Conservation (phyloP, 495 filamentous ascomycete genomes). For the Talaromyces ruber region DNA sequence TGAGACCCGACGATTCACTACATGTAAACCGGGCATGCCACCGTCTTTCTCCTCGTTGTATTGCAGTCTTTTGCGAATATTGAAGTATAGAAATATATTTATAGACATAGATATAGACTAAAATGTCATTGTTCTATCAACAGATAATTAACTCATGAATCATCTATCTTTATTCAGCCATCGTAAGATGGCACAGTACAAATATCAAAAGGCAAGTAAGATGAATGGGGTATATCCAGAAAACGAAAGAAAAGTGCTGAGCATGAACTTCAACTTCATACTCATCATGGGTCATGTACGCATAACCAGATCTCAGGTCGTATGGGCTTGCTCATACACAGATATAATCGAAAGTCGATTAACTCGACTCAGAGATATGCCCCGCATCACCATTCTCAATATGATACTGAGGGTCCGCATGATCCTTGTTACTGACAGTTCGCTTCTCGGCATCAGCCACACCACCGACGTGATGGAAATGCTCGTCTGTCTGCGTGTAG, state of each 20-base stretch:
- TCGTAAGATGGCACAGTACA: not conserved
- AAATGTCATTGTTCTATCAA: not conserved
- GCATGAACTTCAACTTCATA: not conserved
- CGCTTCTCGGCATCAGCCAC: constrained; percentile 21
- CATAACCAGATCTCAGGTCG: not conserved
- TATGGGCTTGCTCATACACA: not conserved
- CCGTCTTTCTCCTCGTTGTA: too few relatives aligned
- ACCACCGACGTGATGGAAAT: constrained; percentile 21
- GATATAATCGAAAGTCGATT: not conserved
- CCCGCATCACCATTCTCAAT: constrained; percentile 19
- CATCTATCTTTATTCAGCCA: not conserved
- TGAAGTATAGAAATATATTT: not conserved
- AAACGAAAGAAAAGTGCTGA: not conserved
- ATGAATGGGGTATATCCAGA: not conserved
- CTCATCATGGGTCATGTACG: not conserved
- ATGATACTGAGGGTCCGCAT: constrained; percentile 9
- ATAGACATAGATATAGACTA: not conserved
- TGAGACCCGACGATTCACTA: too few relatives aligned
- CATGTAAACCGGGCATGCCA: too few relatives aligned
- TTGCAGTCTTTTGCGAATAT: not conserved
- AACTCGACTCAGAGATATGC: constrained; percentile 1
- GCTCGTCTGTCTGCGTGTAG: constrained; percentile 46
- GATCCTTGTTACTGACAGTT: constrained; percentile 1
- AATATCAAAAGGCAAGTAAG: not conserved
- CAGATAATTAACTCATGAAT: not conserved